phyloP scores from a whole-genome alignment of 805 yeast genomes.

The Candida corydali region DNA sequence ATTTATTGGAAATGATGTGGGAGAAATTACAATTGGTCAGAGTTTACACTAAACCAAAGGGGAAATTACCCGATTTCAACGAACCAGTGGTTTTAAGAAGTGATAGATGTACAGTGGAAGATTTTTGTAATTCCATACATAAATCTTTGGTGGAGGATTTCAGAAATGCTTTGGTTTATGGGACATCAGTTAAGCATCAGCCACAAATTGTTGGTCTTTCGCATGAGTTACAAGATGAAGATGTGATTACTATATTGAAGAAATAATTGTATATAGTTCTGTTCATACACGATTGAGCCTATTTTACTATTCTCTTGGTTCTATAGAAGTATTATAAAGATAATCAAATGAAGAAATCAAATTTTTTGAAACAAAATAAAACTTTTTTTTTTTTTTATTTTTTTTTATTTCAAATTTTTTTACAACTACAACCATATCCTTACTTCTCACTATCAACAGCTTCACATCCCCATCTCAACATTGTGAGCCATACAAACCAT shows the following conservation, averaged over 20 bases:
- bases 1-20: constrained; percentile 94
- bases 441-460: no score
- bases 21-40: constrained; percentile 83
- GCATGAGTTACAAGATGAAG: constrained; percentile 89
- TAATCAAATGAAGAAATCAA: background rate
- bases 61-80: constrained; percentile 84
- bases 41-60: constrained; percentile 97
- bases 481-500: no score
- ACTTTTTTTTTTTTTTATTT: no score
- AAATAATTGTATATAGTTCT: constrained; percentile 30
- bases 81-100: constrained; percentile 92
- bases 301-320: background rate
- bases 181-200: constrained; percentile 94
- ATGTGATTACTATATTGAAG: constrained; percentile 92
- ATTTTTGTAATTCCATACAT: constrained; percentile 95
- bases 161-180: constrained; percentile 88
- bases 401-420: no score
- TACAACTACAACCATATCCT: no score
- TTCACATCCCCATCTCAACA: no score
- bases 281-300: constrained; percentile 1
- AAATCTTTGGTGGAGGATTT: constrained; percentile 91
- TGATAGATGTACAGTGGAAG: constrained; percentile 82
- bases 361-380: background rate
- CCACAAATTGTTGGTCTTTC: constrained; percentile 92
- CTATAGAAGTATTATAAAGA: no score